These are phyloP conservation scores for Fomitopsis palustris DNA, from an alignment of 1,284 basidiomycete species.

Conservation along the genomic window DNA sequence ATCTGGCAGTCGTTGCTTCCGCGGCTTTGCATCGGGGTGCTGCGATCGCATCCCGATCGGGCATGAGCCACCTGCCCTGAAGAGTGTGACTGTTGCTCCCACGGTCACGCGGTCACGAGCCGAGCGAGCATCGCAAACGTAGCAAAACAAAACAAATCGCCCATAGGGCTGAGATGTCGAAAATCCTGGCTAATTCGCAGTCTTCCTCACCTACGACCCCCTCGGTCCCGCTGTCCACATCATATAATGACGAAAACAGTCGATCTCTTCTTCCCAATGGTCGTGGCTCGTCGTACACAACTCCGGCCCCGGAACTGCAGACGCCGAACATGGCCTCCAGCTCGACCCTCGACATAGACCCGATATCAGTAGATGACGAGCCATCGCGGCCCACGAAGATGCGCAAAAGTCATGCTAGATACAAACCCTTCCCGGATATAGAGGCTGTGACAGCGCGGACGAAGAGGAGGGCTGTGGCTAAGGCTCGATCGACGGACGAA, in stretches of 20 bases:
- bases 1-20: not conserved
- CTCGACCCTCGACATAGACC: slow-evolving; percentile 5
- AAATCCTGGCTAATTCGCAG: slow-evolving; percentile 33
- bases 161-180: slow-evolving; percentile 47
- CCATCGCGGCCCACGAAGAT: not conserved
- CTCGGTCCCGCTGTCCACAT: slow-evolving; percentile 2
- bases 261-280: not conserved
- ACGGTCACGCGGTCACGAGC: slow-evolving; percentile 39
- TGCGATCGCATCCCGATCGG: no score
- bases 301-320: slow-evolving; percentile 9
- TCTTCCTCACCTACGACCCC: slow-evolving; percentile 26
- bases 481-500: slow-evolving; percentile 43
- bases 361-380: slow-evolving; percentile 1
- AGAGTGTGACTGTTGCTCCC: slow-evolving; percentile 15
- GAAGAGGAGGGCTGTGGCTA: slow-evolving; percentile 27
- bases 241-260: slow-evolving; percentile 5
- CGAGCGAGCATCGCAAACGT: slow-evolving; percentile 40
- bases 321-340: slow-evolving; percentile 4
- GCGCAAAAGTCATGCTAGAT: not conserved
- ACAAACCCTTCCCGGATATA: slow-evolving; percentile 17
- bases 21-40: no score
- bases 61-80: slow-evolving; percentile 34
- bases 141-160: slow-evolving; percentile 43
- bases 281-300: slow-evolving; percentile 10
- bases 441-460: slow-evolving; percentile 21